Conservation (phyloP, 495 filamentous ascomycete genomes). For the Saxophila tyrrhenica region DNA sequence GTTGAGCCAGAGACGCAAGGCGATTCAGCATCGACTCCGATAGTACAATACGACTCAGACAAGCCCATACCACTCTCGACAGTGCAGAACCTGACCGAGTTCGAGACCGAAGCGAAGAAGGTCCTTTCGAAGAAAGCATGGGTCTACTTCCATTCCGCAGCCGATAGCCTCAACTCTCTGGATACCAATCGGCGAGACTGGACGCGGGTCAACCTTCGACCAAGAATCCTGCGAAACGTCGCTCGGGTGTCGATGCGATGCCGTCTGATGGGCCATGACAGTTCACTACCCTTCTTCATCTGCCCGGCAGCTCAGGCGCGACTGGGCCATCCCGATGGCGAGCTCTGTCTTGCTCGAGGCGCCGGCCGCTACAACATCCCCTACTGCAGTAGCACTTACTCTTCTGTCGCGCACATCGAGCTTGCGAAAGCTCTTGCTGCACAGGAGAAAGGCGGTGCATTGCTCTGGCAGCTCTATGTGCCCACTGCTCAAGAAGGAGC, state of each 20-base stretch:
- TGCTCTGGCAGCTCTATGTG: constrained; percentile 77
- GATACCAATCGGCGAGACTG: constrained; percentile 45
- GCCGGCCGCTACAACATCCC: constrained; percentile 35
- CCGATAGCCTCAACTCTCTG: constrained; percentile 56
- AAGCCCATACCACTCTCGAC: constrained; percentile 30
- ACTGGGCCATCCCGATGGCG: constrained; percentile 59
- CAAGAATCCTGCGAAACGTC: constrained; percentile 60
- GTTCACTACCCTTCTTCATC: constrained; percentile 54
- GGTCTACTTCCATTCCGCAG: constrained; percentile 73
- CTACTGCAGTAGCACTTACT: constrained; percentile 60
- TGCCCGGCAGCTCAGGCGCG: constrained; percentile 62
- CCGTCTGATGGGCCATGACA: constrained; percentile 50
- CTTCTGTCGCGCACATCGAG: constrained; percentile 39
- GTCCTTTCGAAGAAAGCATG: constrained; percentile 60
- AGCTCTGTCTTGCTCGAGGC: constrained; percentile 49
- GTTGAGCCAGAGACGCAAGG: not conserved
- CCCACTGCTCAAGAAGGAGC: constrained; percentile 57
- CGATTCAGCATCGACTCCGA: not conserved
- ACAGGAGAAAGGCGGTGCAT: constrained; percentile 20
- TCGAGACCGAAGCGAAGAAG: constrained; percentile 50
- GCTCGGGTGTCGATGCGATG: constrained; percentile 42
- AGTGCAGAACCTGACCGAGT: constrained; percentile 42
- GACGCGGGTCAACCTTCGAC: constrained; percentile 47
- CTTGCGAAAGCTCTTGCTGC: constrained; percentile 53
- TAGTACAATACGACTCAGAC: not conserved